These are phyloP conservation scores for Pichia sp. DNA, from an alignment of 1,139 yeast genomes.

Conservation along the genomic window DNA sequence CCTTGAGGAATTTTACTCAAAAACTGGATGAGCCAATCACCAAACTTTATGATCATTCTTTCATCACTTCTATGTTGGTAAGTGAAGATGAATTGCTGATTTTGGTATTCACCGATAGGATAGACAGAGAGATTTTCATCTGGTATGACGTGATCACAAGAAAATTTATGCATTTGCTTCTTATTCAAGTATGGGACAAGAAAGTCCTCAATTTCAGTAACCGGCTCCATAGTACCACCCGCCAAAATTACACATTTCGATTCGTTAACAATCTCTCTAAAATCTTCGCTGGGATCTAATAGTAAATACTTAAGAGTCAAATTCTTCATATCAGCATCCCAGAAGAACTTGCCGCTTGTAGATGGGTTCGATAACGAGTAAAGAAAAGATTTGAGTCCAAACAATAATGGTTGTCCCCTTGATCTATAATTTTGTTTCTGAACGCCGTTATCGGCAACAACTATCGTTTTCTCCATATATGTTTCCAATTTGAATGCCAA, in stretches of 20 bases:
- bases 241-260: conserved; percentile 73
- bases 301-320: conserved; percentile 58
- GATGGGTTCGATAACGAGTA: conserved; percentile 67
- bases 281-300: conserved; percentile 71
- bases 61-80: conserved; percentile 51
- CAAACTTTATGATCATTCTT: conserved; percentile 45
- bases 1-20: conserved; percentile 59
- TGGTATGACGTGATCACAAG: conserved; percentile 86
- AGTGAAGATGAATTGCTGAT: conserved; percentile 52
- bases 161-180: conserved; percentile 43
- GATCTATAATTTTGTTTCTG: conserved; percentile 12
- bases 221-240: conserved; percentile 97
- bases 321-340: conserved; percentile 34
- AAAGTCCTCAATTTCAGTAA: conserved; percentile 56
- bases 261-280: conserved; percentile 57
- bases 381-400: conserved; percentile 60
- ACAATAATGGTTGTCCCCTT: conserved; percentile 51
- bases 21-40: conserved; percentile 40
- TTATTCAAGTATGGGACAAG: conserved; percentile 54
- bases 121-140: conserved; percentile 56
- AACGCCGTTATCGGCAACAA: too few relatives aligned
- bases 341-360: conserved; percentile 73
- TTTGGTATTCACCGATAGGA: conserved; percentile 31
- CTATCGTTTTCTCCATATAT: conserved; percentile 62
- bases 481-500: conserved; percentile 81